phyloP scores from a whole-genome alignment of 306 rosid species.

The Carpinus viminea region DNA sequence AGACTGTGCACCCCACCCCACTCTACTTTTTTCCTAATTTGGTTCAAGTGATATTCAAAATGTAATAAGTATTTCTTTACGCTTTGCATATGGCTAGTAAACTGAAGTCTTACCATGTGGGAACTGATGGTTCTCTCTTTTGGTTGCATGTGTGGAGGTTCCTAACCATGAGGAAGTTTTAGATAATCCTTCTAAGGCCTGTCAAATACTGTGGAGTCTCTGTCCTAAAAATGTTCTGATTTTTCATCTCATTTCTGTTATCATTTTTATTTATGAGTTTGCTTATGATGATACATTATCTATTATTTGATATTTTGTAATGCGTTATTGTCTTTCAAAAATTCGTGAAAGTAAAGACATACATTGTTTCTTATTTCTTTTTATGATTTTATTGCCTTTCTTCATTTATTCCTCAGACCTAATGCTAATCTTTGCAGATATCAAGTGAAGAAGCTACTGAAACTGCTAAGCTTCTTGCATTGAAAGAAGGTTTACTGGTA shows the following conservation, averaged over 20 bases:
- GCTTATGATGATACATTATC: neutral
- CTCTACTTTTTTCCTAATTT: too few species aligned
- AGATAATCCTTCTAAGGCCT: neutral
- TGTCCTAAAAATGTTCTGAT: neutral
- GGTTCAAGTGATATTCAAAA: neutral
- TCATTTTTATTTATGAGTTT: neutral
- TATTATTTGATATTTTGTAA: neutral
- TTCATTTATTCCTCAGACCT: neutral
- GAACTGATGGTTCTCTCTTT: neutral
- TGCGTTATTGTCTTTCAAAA: neutral
- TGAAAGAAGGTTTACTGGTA: conserved; percentile 88
- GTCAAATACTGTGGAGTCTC: neutral
- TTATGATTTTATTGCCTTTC: neutral
- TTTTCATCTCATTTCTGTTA: neutral
- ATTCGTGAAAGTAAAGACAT: neutral
- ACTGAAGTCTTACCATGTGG: neutral
- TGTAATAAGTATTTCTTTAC: neutral
- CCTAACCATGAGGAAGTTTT: neutral
- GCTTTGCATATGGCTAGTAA: neutral
- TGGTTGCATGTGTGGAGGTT: neutral
- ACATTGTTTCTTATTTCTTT: neutral
- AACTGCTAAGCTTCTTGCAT: conserved; percentile 81
- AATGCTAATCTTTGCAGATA: conserved; percentile 46
- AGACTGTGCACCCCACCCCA: neutral
- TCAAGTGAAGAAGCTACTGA: conserved; percentile 89